Evolutionary conservation across 2,329 filamentous ascomycete genomes (phyloP), one percentile per base, ranked within the genome.

Genomic region (Colletotrichum magnum): DNA sequence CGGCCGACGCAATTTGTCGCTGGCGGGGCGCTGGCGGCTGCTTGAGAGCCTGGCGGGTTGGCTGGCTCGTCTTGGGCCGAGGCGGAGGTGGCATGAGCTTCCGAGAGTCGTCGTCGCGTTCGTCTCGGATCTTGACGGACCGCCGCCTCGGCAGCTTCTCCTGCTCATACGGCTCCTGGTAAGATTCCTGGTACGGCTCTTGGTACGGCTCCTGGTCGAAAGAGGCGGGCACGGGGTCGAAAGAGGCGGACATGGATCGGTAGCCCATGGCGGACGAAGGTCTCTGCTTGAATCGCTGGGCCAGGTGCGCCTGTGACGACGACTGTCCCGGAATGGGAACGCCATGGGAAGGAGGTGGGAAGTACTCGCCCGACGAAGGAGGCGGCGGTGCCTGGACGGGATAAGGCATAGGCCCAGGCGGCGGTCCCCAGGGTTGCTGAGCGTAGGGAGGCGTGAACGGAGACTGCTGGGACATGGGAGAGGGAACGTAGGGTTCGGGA

Each of bases 51-150:
- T 77, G 54, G 67, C 73, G 58, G 74, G 75, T 39, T 72, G 74
- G n/a, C 70, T 72, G 6, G 64, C 62, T 13, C 74, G 69, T 18
- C 71, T 73, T 56, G 75, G 76, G 52, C 66, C 26, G 56, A 7
- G 78, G 74, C 10, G 78, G 76, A 4, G 85, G 86, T 24, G 87
- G 86, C 85, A 87, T 87, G 36, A 80, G 78, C 58, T 74, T 77
- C 39, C 83, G 80, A 59, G 86, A 85, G 1, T 86, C 83, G 0
- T 84, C 80, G 7, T 79, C 75, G 63, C 81, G 84, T 74, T 77
- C 80, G 9, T 79, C 75, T 63, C 81, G 84, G 74, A 77, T 82
- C 13, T 78, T 78, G 41, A 79, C 74, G 1, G 86, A 87, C n/a
- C 81, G 72, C 24, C 84, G 83, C 28, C 85, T 80, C 5, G 77